These are phyloP conservation scores for Venturiaceae sp. DNA, from an alignment of 2,329 filamentous ascomycete species.

Conservation along the genomic window DNA sequence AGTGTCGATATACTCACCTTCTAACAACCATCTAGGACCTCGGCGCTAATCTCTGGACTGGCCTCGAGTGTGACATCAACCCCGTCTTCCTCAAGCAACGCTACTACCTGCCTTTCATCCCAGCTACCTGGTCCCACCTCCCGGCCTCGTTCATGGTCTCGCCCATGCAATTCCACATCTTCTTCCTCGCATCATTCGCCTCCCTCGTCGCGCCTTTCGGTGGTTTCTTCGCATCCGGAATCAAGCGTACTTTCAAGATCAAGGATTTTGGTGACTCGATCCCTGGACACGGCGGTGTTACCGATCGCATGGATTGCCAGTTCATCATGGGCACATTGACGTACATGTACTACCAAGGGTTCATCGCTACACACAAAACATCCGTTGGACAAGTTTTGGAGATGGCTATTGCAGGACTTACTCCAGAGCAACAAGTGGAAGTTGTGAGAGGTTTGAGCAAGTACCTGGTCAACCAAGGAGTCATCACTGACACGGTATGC, in stretches of 20 bases:
- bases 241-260: constrained; percentile 99
- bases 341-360: constrained; percentile 97
- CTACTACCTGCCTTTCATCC: constrained; percentile 54
- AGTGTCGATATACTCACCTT: not conserved
- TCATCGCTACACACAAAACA: constrained; percentile 82
- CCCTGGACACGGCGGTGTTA: constrained; percentile 94
- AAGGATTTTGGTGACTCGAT: constrained; percentile 99
- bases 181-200: constrained; percentile 85
- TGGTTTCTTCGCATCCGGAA: constrained; percentile 93
- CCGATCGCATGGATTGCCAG: constrained; percentile 98
- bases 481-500: constrained; percentile 42
- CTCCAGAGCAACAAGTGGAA: constrained; percentile 81
- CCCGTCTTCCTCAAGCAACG: constrained; percentile 76
- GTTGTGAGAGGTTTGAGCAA: constrained; percentile 53
- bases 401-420: constrained; percentile 80
- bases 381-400: constrained; percentile 83
- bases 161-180: constrained; percentile 88
- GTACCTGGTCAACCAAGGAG: constrained; percentile 54
- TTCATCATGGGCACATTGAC: constrained; percentile 99
- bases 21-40: constrained; percentile 49
- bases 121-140: constrained; percentile 56
- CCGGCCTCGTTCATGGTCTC: constrained; percentile 65
- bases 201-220: constrained; percentile 96
- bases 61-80: constrained; percentile 82
- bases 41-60: constrained; percentile 84